These are phyloP conservation scores for Ogataea polymorpha DNA, from an alignment of 805 yeast species.

Conservation along the genomic window DNA sequence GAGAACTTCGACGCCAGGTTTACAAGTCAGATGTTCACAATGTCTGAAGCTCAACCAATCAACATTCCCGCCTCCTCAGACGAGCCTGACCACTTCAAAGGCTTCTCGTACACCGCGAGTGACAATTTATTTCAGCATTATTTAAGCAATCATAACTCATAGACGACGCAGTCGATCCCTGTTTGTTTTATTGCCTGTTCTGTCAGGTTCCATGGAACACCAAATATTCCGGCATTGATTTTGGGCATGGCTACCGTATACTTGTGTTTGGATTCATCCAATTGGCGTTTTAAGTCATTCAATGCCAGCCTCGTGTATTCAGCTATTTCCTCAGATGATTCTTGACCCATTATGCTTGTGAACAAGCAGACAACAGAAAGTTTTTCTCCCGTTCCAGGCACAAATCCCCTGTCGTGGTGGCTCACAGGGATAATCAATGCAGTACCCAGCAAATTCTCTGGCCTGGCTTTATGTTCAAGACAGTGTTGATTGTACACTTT, in stretches of 20 bases:
- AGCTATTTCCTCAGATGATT: conserved; percentile 45
- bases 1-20: conserved; percentile 79
- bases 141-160: conserved; percentile 33
- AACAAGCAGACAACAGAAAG: conserved; percentile 63
- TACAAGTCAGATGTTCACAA: conserved; percentile 51
- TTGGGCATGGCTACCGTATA: conserved; percentile 57
- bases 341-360: conserved; percentile 59
- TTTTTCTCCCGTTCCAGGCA: conserved; percentile 22
- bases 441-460: conserved; percentile 49
- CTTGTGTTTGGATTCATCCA: conserved; percentile 18
- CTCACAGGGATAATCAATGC: conserved; percentile 42
- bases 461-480: conserved; percentile 17
- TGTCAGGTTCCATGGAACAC: conserved; percentile 75
- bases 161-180: conserved; percentile 42
- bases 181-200: conserved; percentile 45
- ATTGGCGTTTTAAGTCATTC: conserved; percentile 41
- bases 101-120: conserved; percentile 45
- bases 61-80: conserved; percentile 3
- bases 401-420: conserved; percentile 32
- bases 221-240: conserved; percentile 78
- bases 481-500: conserved; percentile 46
- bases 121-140: conserved; percentile 35
- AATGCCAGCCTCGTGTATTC: conserved; percentile 50
- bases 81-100: conserved; percentile 33
- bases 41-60: conserved; percentile 5